Conservation (phyloP, 108 stramenopile species). For the Schizochytrium sp. region DNA sequence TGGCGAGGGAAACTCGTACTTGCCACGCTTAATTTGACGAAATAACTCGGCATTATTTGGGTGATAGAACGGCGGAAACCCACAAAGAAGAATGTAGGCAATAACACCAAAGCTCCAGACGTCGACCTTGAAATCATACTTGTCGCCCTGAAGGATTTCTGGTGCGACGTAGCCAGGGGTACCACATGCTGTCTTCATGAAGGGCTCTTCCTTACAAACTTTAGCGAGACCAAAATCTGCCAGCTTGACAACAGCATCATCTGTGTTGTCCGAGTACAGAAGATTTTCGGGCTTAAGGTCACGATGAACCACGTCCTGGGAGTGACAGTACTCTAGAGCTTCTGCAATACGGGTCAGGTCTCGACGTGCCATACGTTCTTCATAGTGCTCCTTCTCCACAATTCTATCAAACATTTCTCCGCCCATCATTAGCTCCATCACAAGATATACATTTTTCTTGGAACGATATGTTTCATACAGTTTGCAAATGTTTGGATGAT, state of each 20-base stretch:
- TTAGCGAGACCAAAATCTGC: slow-evolving; percentile 99
- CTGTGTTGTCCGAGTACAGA: slow-evolving; percentile 72
- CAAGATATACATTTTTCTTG: slow-evolving; percentile 66
- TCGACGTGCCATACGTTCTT: slow-evolving; percentile 84
- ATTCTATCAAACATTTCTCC: slow-evolving; percentile 93
- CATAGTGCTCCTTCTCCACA: slow-evolving; percentile 86
- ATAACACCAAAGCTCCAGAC: slow-evolving; percentile 95
- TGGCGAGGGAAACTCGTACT: slow-evolving; percentile 68
- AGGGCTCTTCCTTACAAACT: slow-evolving; percentile 78
- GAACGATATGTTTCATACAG: slow-evolving; percentile 68
- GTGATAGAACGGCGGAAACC: slow-evolving; percentile 97
- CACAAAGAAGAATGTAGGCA: slow-evolving; percentile 93
- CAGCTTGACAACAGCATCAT: slow-evolving; percentile 92
- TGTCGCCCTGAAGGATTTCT: slow-evolving; percentile 87
- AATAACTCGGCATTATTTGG: slow-evolving; percentile 82
- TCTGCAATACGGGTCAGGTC: slow-evolving; percentile 80
- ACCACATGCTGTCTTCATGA: slow-evolving; percentile 91
- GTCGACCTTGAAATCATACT: slow-evolving; percentile 90
- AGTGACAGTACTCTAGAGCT: slow-evolving; percentile 87
- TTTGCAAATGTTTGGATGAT: slow-evolving; percentile 71
- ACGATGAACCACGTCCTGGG: slow-evolving; percentile 83
- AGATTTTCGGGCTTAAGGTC: slow-evolving; percentile 92
- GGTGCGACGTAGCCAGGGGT: slow-evolving; percentile 94
- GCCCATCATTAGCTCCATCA: slow-evolving; percentile 83
- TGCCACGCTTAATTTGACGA: slow-evolving; percentile 67